phyloP scores from a whole-genome alignment of 2,329 filamentous ascomycete genomes.

The Colletotrichum tabaci region DNA sequence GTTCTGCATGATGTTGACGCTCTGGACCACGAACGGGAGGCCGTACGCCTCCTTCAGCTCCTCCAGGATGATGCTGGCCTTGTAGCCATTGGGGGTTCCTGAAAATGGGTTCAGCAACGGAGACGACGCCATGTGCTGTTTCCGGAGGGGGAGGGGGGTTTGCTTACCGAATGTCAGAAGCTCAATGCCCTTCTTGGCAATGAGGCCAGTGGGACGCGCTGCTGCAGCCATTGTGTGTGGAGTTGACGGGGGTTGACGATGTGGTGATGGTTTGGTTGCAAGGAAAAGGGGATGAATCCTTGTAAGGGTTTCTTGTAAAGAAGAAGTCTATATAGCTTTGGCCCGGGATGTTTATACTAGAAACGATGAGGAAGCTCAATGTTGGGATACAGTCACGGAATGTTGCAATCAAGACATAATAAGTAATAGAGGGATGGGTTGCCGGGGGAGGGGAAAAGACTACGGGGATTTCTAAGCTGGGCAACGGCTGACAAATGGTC shows the following conservation, averaged over 20 bases:
- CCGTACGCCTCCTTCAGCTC: conserved; percentile 78
- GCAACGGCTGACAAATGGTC: not conserved
- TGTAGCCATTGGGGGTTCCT: conserved; percentile 69
- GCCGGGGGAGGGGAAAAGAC: not conserved
- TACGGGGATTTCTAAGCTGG: not conserved
- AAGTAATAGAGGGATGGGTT: too few relatives aligned
- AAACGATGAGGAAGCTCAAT: not conserved
- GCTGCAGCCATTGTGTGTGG: conserved; percentile 18
- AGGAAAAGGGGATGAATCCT: not conserved
- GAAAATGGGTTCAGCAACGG: conserved; percentile 12
- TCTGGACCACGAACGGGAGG: conserved; percentile 65
- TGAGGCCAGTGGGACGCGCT: conserved; percentile 63
- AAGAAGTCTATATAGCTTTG: not conserved
- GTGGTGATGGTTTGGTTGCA: not conserved
- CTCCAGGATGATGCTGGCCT: conserved; percentile 74
- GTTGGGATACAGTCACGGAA: not conserved
- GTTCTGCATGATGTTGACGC: conserved; percentile 72
- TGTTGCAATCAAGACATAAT: not conserved
- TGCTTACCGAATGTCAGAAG: conserved; percentile 66
- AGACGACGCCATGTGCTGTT: conserved; percentile 39
- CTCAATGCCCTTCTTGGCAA: conserved; percentile 76
- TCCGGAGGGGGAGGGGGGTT: conserved; percentile 44
- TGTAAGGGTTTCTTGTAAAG: not conserved
- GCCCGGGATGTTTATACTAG: not conserved
- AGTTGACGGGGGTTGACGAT: not conserved